These are phyloP conservation scores for Petrea volubilis DNA, from an alignment of 257 asterid genomes.

Conservation along the genomic window DNA sequence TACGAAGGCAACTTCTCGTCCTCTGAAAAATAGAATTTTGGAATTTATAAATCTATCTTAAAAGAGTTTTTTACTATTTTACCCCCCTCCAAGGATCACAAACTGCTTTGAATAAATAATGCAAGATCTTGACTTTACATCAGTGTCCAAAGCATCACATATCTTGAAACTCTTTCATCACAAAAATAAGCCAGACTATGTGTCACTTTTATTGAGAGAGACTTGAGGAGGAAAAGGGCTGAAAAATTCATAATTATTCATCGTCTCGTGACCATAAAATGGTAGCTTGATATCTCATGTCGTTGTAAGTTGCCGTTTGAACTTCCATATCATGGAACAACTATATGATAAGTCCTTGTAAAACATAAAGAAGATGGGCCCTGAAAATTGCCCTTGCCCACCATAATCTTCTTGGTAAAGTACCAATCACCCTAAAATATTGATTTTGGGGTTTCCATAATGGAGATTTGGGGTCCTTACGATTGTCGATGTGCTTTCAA, in stretches of 20 bases:
- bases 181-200: not conserved
- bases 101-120: no score
- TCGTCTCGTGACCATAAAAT: conserved; percentile 16
- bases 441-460: no score
- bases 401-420: conserved; percentile 18
- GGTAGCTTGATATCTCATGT: not conserved
- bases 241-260: conserved; percentile 4
- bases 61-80: no score
- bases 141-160: not conserved
- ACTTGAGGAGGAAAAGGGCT: conserved; percentile 6
- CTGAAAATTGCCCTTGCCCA: not conserved
- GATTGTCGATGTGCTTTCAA: no score
- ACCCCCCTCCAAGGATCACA: no score
- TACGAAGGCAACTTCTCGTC: no score
- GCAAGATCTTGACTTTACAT: no score
- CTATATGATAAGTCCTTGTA: conserved; percentile 7
- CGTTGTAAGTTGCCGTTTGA: not conserved
- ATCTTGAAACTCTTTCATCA: no score
- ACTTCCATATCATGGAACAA: conserved; percentile 17
- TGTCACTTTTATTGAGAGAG: conserved; percentile 20
- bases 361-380: conserved; percentile 13
- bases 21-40: no score
- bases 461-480: no score
- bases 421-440: not conserved
- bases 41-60: no score